Evolutionary conservation across 208 protist genomes (phyloP), one percentile per base, ranked within the genome.

Genomic region (Trypanosoma lewisi): DNA sequence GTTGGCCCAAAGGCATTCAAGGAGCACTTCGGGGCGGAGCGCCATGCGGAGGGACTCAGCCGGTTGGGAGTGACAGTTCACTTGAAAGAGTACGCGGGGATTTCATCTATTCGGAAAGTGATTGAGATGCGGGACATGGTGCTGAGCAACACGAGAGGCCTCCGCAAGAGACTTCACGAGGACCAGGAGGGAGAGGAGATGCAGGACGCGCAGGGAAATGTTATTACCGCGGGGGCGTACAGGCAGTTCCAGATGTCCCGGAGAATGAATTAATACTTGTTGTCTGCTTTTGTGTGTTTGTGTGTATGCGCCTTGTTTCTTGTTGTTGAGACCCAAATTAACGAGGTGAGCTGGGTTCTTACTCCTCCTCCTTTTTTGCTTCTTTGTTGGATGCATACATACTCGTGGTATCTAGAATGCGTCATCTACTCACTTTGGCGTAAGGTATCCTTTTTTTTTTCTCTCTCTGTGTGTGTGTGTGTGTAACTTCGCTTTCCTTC

Each of bases 1-100:
- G 73, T 87, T 21, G 89, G 89, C 0, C 89, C 86, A 21, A 91
- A 93, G 57, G 68, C 82, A n/a, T 95, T 92, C 45, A 80, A 78
- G 44, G 84, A 93, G 57, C 89, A 95, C 73, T 95, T 95, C 67
- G 85, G 81, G 0, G 76, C 74, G 7, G 85, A 95, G 56, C 81
- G 86, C 0, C 89, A 95, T 63, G 74, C 83, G 14, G 84, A 91
- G 56, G 89, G 89, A 30, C 78, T 95, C 33, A 83, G 86, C 17
- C 77, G 80, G 1, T 63, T 95, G 16, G 84, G 87, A 28, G 80
- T 95, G 4, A 87, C 75, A 41, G 56, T 85, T 56, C 64, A 82
- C 55, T 67, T 95, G 30, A 83, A 78, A 39, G 72, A 80, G 25
- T 95, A 80, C 67, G 84, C 88, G 62, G 89, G 89, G 27, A 82